Evolutionary conservation across 2,329 filamentous ascomycete species (phyloP), one percentile per base, ranked within the genome.

Genomic region (Xylariales sp.): DNA sequence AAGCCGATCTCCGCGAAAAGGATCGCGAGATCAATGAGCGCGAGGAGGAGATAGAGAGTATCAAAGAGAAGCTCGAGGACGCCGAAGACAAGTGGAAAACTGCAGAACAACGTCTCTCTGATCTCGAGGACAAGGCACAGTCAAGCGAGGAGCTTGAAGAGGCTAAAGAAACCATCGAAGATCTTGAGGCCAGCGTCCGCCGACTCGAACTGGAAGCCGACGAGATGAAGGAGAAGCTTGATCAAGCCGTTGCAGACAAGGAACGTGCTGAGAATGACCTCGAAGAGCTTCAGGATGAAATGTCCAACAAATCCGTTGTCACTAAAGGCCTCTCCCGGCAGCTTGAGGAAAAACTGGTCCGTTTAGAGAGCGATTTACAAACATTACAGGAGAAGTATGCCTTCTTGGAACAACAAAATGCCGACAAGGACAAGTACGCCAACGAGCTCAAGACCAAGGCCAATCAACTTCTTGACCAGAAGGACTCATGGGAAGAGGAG

Each of bases 301-400:
- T 89, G 73, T 75, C 83, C 16, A 83, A 90, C 61, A 89, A 88
- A 50, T 90, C 85, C 0, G 74, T 88, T 25, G 78, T 79, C 37
- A 85, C 83, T 11, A 88, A 85, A 54, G 84, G 83, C 3, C 69
- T 88, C 7, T 85, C 79, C 37, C 76, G 84, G 21, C 85, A 90
- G 59, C 72, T 88, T 14, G 84, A 90, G 51, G 83, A 87, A 48
- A 87, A 81, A 57, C 65, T 79, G 7, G 64, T 69, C 36, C 78
- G 78, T 21, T 63, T 90, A 8, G 83, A 89, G 48, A 66, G 75
- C 31, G 83, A 89, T 40, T 62, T 88, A 5, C 75, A 78, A 40
- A 63, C 63, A 42, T 64, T 70, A 14, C 63, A 68, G 15, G 60
- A 69, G 15, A 72, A 72, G 36, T 70, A 69, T 37, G 62, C 64